Percentiles rank a stretch among this genome's conserved stretches.
Evolutionary conservation across 2,329 filamentous ascomycete genomes (phyloP).

Genomic region (Cryphonectria parasitica): DNA sequence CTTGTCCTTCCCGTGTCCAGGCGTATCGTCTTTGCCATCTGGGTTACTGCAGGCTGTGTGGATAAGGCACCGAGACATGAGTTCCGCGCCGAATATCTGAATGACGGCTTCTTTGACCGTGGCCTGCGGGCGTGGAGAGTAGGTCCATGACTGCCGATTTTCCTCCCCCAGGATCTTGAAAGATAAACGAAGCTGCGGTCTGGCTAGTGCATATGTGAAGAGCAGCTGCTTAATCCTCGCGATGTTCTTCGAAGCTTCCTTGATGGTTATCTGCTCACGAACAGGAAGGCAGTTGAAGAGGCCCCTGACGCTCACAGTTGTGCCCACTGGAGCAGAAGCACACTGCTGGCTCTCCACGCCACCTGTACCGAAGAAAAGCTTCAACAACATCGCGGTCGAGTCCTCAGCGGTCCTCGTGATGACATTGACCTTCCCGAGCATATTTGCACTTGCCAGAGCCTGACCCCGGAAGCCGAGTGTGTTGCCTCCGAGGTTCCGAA

Average conservation of each 20-base stretch:
- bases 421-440: constrained; percentile 62
- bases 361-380: constrained; percentile 46
- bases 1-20: constrained; percentile 25
- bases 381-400: constrained; percentile 56
- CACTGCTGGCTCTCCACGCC: constrained; percentile 44
- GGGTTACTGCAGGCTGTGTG: constrained; percentile 29
- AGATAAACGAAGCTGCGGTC: constrained; percentile 63
- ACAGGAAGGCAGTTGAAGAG: constrained; percentile 68
- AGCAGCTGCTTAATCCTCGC: constrained; percentile 63
- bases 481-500: constrained; percentile 57
- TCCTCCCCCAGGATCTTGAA: constrained; percentile 59
- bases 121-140: constrained; percentile 57
- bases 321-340: constrained; percentile 65
- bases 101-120: constrained; percentile 61
- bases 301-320: constrained; percentile 63
- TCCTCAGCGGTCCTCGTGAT: constrained; percentile 68
- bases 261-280: constrained; percentile 60
- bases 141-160: constrained; percentile 61
- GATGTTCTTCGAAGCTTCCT: constrained; percentile 60
- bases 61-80: constrained; percentile 59
- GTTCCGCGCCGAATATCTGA: constrained; percentile 64
- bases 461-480: constrained; percentile 79
- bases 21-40: not conserved
- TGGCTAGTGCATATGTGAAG: constrained; percentile 67
- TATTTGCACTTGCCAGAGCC: constrained; percentile 68